Percentiles rank a stretch among this genome's conserved stretches.
phyloP scores from a whole-genome alignment of 2,329 filamentous ascomycete species.

The Fusarium concolor region DNA sequence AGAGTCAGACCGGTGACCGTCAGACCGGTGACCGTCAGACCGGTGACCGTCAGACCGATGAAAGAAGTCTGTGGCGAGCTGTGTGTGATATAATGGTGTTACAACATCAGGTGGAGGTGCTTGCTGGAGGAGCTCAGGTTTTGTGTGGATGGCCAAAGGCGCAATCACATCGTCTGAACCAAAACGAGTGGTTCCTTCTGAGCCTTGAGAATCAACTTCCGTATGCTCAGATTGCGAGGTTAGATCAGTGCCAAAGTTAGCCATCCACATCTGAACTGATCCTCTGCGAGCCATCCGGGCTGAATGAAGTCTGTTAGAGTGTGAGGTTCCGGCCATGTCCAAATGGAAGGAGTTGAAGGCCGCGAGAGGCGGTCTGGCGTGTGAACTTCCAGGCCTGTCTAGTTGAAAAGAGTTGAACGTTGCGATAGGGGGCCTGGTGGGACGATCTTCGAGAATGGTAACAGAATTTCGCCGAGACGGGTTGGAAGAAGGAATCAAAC shows the following conservation, averaged over 20 bases:
- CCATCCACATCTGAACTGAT: slow-evolving; percentile 38
- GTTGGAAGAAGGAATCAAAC: slow-evolving; percentile 49
- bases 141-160: slow-evolving; percentile 11
- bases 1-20: slow-evolving; percentile 10
- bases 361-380: slow-evolving; percentile 22
- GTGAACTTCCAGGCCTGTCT: slow-evolving; percentile 11
- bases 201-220: slow-evolving; percentile 23
- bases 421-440: slow-evolving; percentile 23
- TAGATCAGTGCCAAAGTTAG: slow-evolving; percentile 31
- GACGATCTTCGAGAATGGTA: slow-evolving; percentile 16
- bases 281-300: slow-evolving; percentile 23
- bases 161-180: slow-evolving; percentile 16
- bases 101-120: not conserved
- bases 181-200: slow-evolving; percentile 19
- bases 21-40: not conserved
- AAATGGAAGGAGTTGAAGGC: slow-evolving; percentile 33
- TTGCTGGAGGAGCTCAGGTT: slow-evolving; percentile 7
- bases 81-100: slow-evolving; percentile 4
- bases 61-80: slow-evolving; percentile 4
- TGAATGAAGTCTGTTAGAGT: slow-evolving; percentile 27
- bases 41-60: not conserved
- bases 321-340: slow-evolving; percentile 12
- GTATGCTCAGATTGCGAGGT: slow-evolving; percentile 14
- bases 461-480: slow-evolving; percentile 26
- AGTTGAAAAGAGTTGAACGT: slow-evolving; percentile 33